phyloP scores from a whole-genome alignment of 2,329 filamentous ascomycete genomes.

The Emergomyces orientalis region DNA sequence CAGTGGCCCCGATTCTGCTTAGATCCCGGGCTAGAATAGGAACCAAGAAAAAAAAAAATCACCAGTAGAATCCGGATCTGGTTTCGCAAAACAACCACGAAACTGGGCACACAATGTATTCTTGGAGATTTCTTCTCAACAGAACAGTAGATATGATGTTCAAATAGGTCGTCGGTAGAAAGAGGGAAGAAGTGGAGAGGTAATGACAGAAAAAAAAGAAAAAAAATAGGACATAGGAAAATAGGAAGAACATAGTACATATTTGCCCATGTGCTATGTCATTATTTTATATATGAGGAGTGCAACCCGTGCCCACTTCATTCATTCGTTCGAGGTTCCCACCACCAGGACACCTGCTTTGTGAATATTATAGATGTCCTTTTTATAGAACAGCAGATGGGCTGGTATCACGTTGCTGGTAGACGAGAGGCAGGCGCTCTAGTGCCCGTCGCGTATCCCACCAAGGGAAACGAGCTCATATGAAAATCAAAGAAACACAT shows the following conservation, averaged over 20 bases:
- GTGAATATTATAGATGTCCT: background rate
- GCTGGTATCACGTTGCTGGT: background rate
- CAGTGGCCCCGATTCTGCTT: background rate
- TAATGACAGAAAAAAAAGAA: background rate
- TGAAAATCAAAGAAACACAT: background rate
- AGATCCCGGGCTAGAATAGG: background rate
- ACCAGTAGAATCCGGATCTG: background rate
- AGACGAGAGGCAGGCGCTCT: background rate
- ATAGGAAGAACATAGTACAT: background rate
- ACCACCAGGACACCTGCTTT: background rate
- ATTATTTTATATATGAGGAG: background rate
- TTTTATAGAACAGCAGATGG: background rate
- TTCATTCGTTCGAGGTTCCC: background rate
- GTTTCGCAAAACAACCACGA: background rate
- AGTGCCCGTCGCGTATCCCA: background rate
- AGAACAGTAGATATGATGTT: background rate
- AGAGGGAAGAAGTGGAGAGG: background rate
- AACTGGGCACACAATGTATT: background rate
- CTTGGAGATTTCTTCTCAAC: background rate
- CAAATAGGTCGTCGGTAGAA: background rate
- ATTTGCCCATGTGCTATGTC: constrained; percentile 2
- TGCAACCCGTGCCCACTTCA: background rate
- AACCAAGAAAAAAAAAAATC: background rate
- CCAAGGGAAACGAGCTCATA: background rate
- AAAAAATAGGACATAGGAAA: background rate